Base-by-base conservation (phyloP, 192 early-diverging fungal species). In the Coemansia nantahalensis region DNA sequence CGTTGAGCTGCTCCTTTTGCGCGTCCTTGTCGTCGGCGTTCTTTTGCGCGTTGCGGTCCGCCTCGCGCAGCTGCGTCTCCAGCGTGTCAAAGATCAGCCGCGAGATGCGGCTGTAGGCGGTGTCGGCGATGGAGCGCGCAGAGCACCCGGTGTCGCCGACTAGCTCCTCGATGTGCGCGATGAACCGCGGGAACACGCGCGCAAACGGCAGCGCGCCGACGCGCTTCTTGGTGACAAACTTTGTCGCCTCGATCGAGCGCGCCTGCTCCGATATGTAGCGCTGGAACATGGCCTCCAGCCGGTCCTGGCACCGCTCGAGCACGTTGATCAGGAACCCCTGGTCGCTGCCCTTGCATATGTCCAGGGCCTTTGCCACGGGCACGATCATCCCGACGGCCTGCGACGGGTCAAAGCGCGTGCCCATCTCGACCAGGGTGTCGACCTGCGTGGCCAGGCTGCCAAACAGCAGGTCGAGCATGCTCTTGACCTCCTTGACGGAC, bases 131-230 rank as follows among this genome's bases (percentile, higher is more conserved):
- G 3, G 76, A 47, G 13, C 94, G 83, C 0, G 92, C 80, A 33
- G 82, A 82, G 31, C 68, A 68, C 10, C 65, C 62, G 5, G 81
- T 82, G 9, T 87, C 80, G 2, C 81, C 79, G 14, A 80, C 56
- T 13, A 77, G 57, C 18, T 58, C 60, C n/a, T 76, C 75, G 21
- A 93, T 66, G 11, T 90, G 79, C 31, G 89, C 81, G 5, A 87
- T 89, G 77, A 92, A 94, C 36, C 83, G 62, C 33, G 95, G 95
- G 53, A 98, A 96, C 8, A 87, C 90, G 3, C 88, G 82, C 18
- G 94, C 83, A 63, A 90, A 93, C 0, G 87, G 80, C n/a, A 95
- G 67, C n/a, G 93, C 88, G 15, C 95, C 95, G 44, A 79, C 84
- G 5, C 94, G 82, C 67, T 90, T 91, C 51, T 90, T 90, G 28